Evolutionary conservation across 768 basidiomycete species (phyloP), one percentile per base, ranked within the genome.

Genomic region (Termitomyces heimii): DNA sequence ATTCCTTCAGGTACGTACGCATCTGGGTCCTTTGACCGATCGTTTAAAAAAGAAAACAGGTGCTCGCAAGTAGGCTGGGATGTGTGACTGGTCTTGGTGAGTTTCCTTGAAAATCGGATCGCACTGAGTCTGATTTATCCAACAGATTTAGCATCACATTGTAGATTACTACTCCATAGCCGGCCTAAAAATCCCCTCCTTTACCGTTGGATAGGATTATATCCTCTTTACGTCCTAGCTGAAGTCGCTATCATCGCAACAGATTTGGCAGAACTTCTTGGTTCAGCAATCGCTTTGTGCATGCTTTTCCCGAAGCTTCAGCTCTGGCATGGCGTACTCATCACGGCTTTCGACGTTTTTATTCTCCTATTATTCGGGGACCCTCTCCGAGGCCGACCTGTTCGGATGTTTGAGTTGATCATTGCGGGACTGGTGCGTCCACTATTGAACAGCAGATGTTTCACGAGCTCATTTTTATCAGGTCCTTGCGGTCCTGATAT

Each of bases 231-330:
- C 59, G 57, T 71, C 32, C 67, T 88, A 20, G 70, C 87, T 0
- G 89, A 92, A 66, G 68, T 88, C 6, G 88, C 86, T 53, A 86
- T 92, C 64, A 79, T 90, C 24, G 81, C 84, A 12, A 92, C 89
- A 5, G 90, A 92, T 67, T 75, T 94, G 35, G 88, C 90, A 9
- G 92, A 94, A 68, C 75, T 94, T 16, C 72, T 94, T 22, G 86
- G 92, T 5, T 88, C 85, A 43, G 92, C 91, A 14, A 92, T 93
- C 52, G 91, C 87, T 0, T 74, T 94, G 45, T 83, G 83, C 66
- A 76, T 94, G 72, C 75, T 91, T 39, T 87, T 90, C 66, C 89
- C 88, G 0, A 67, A 66, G 26, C 75, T 91, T 6, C 78, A 88
- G 40, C 70, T 91, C 5, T 90, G 85, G 83, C 84, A 82, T 4